Percentiles rank a stretch among this genome's conserved stretches.
Evolutionary conservation across 73 alveolate species (phyloP).

Genomic region (Paramecium bursaria): DNA sequence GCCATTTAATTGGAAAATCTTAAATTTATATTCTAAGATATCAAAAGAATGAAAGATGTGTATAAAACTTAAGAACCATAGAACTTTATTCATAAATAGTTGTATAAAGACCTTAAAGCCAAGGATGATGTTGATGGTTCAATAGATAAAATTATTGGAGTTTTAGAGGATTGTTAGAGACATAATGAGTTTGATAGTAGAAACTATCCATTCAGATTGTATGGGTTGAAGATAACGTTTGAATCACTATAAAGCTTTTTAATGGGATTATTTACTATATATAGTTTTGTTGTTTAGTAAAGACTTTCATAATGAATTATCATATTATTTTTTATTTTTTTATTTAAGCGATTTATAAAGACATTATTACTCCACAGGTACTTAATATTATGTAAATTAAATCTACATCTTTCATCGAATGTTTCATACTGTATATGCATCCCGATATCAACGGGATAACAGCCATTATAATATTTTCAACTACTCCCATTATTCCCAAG

Average conservation of each 20-base stretch:
- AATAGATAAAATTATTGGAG: slow-evolving; percentile 7
- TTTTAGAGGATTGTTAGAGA: slow-evolving; percentile 26
- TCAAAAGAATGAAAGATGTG: slow-evolving; percentile 44
- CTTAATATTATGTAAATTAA: no score
- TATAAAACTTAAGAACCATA: background rate
- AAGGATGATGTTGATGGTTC: background rate
- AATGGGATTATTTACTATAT: slow-evolving; percentile 33
- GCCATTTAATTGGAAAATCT: slow-evolving; percentile 25
- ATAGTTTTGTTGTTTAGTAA: slow-evolving; percentile 34
- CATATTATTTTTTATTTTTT: background rate
- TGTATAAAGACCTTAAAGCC: background rate
- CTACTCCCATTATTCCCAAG: background rate
- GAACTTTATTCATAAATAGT: slow-evolving; percentile 41
- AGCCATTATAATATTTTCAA: slow-evolving; percentile 33
- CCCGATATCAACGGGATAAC: slow-evolving; percentile 42
- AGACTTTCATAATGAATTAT: slow-evolving; percentile 34
- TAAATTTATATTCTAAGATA: slow-evolving; percentile 29
- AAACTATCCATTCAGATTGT: slow-evolving; percentile 42
- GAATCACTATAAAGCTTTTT: slow-evolving; percentile 10
- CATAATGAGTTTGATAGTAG: slow-evolving; percentile 35
- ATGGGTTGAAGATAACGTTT: slow-evolving; percentile 25
- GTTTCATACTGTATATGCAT: background rate
- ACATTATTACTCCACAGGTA: no score
- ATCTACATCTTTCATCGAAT: slow-evolving; percentile 49
- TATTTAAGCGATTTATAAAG: no score